Base-by-base conservation (phyloP, 1,139 yeast species). In the Protomyces pachydermus region DNA sequence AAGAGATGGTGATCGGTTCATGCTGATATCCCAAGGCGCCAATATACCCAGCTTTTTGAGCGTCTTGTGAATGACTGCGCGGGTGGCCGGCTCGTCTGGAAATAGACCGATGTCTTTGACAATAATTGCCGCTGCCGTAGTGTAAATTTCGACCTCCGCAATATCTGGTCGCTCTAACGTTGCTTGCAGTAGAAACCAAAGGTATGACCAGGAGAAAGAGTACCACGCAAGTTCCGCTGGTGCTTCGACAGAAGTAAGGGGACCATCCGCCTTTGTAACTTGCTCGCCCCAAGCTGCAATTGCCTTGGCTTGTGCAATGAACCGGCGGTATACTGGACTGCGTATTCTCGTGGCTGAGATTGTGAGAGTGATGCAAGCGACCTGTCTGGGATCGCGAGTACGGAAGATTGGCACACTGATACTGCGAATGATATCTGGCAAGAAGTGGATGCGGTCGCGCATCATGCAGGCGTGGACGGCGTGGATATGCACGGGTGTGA, bases 11-110 rank as follows among this genome's bases (percentile, higher is more conserved):
- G 46, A 38, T 10, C 62, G 56, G 12, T 50, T 38, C 25, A 58
- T 38, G 46, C 54, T 58, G 14, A 55, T n/a, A 32, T 58, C 62
- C 62, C 62, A 58, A 34, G 62, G 62, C 14, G 62, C 35, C 20
- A 58, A 23, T 4, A 58, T 34, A 51, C 62, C 62, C 2, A 58
- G 38, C 62, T 58, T 58, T 23, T 58, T 51, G 45, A 58, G 48
- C 3, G 56, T 34, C 18, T 55, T 55, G 25, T 58, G 52, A 2
- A 58, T 56, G 20, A 52, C n/a, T 5, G 50, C 9, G 18, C 62
- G 12, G 23, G 39, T 50, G 10, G 53, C 56, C 18, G 28, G 28
- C 20, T 32, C 37, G 16, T 58, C 46, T 3, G 62, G 62, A 25
- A 58, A 52, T 32, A 58, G 20, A 6, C 46, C 52, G 6, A 58